Conservation (phyloP, 768 basidiomycete genomes). For the Lentinula sp. region DNA sequence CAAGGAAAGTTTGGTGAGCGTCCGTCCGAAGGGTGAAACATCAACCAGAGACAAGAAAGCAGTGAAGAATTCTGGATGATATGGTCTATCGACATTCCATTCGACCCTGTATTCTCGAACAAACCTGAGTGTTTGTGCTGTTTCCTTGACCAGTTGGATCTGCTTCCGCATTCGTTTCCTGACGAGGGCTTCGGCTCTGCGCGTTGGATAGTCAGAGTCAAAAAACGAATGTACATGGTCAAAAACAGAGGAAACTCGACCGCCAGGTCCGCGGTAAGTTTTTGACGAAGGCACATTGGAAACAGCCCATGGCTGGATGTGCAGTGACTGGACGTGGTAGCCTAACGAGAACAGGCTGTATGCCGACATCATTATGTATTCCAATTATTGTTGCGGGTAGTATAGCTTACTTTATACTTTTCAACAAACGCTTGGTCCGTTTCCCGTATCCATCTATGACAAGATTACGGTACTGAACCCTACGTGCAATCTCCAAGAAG, state of each 20-base stretch:
- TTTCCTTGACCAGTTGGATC: constrained; percentile 23
- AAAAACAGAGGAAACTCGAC: not conserved
- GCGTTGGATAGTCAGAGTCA: not conserved
- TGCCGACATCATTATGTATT: not conserved
- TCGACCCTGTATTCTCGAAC: constrained; percentile 31
- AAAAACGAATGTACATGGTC: constrained; percentile 1
- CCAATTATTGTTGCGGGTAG: not conserved
- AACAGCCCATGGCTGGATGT: constrained; percentile 35
- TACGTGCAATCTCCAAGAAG: constrained; percentile 21
- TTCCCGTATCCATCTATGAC: constrained; percentile 20
- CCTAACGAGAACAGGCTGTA: constrained; percentile 22
- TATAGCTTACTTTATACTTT: constrained; percentile 16
- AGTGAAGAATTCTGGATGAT: constrained; percentile 30
- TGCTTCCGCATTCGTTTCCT: constrained; percentile 31
- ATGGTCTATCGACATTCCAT: constrained; percentile 29
- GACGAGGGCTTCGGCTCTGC: not conserved
- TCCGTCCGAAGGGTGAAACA: constrained; percentile 19
- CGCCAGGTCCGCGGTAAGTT: not conserved
- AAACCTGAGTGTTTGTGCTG: constrained; percentile 24
- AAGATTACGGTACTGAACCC: constrained; percentile 17
- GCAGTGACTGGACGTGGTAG: constrained; percentile 25
- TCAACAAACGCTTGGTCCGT: constrained; percentile 22
- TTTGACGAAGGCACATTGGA: not conserved
- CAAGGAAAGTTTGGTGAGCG: constrained; percentile 27
- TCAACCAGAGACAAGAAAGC: constrained; percentile 30